Evolutionary conservation across 345 rosid genomes (phyloP).

Genomic region (Ricinus communis): DNA sequence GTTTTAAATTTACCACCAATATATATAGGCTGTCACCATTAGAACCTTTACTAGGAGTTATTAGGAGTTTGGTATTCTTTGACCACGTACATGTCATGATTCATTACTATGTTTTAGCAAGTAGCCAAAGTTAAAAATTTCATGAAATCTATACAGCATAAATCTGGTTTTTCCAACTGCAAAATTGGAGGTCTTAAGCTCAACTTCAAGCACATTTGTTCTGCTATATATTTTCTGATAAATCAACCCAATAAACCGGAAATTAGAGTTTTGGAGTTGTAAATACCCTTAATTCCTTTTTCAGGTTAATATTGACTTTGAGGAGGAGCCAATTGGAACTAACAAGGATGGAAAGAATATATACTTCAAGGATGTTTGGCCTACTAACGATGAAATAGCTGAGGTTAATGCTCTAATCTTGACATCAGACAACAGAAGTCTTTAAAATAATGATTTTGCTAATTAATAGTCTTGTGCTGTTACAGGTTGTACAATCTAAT

Average conservation of each 20-base stretch:
- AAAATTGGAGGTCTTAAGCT: neutral
- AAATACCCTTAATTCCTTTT: neutral
- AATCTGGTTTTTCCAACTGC: neutral
- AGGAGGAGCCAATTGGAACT: slow-evolving; percentile 83
- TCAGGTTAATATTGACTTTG: slow-evolving; percentile 94
- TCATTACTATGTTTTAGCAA: no score
- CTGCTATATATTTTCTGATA: neutral
- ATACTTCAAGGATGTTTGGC: slow-evolving; percentile 66
- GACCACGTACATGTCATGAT: no score
- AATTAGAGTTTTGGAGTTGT: neutral
- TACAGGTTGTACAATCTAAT: slow-evolving; percentile 79
- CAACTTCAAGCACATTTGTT: neutral
- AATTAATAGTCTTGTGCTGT: neutral
- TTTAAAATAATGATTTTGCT: slow-evolving; percentile 7
- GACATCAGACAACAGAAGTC: neutral
- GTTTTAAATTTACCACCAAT: neutral
- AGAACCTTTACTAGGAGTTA: neutral
- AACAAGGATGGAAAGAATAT: slow-evolving; percentile 79
- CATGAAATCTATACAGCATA: neutral
- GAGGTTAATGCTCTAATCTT: slow-evolving; percentile 45
- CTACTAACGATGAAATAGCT: slow-evolving; percentile 51
- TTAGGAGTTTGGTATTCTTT: neutral
- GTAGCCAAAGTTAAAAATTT: no score
- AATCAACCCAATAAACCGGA: neutral
- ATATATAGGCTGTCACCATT: neutral